Conservation (phyloP, 306 rosid genomes). For the Acacia melanoxylon region DNA sequence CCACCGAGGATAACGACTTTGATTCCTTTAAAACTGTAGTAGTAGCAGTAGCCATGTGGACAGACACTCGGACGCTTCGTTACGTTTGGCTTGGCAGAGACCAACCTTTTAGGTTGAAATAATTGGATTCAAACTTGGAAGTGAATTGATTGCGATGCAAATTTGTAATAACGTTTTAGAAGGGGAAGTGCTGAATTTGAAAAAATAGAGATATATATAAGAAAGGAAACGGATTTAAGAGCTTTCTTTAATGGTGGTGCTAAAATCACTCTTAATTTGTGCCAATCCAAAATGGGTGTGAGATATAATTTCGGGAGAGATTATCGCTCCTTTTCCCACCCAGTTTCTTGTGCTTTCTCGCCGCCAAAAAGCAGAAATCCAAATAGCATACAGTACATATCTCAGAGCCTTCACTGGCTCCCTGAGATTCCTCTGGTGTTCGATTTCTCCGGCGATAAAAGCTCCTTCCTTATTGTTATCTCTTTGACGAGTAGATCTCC, state of each 20-base stretch:
- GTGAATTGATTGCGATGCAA: not conserved
- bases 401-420: constrained; percentile 48
- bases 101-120: not conserved
- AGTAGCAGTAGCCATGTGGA: not conserved
- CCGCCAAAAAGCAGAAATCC: constrained; percentile 37
- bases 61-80: not conserved
- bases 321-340: constrained; percentile 75
- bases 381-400: constrained; percentile 44
- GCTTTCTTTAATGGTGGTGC: not conserved
- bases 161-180: not conserved
- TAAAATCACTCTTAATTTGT: constrained; percentile 14
- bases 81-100: not conserved
- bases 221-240: constrained; percentile 14
- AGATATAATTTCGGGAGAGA: not conserved
- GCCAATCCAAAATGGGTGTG: not conserved
- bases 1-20: constrained; percentile 26
- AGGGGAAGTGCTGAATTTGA: not conserved
- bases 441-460: not conserved
- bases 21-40: constrained; percentile 27
- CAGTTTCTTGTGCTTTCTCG: constrained; percentile 43
- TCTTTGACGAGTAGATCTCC: not conserved
- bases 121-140: not conserved
- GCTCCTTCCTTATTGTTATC: not conserved
- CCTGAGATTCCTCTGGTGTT: not conserved
- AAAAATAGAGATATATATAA: not conserved